Base-by-base conservation (phyloP, 2,329 filamentous ascomycete genomes). In the Penicillium sp. region DNA sequence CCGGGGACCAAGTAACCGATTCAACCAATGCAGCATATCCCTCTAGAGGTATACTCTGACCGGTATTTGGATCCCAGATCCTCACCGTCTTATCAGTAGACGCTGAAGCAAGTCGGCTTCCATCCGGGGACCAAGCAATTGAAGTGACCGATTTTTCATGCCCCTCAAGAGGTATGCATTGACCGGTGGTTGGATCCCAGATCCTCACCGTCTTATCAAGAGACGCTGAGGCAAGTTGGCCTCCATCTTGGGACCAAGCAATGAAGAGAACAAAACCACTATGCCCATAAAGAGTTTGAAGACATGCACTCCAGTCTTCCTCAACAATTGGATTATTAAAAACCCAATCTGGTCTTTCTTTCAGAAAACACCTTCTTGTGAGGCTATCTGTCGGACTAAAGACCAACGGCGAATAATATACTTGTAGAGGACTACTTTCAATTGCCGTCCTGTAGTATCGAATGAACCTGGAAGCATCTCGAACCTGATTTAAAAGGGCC, bases 331-430 rank as follows among this genome's bases (percentile, higher is more conserved):
- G 55, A 8, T 49, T 6, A 21, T 52, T 52, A 2, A 59, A 45
- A 33, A 62, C 42, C 57, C 49, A 59, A 10, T 52, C 21, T 31
- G 52, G 39, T 49, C 29, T 47, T 13, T 45, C 43, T 27, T 49
- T 24, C 13, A 49, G 35, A 27, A 49, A 54, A 33, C 26, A 48
- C 24, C 3, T 42, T 44, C 47, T 58, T 1, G 35, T 52, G 13
- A 54, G 9, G n/a, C 55, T 61, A 1, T n/a, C 4, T 2, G 24
- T 19, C 4, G 69, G 72, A 42, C 63, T 66, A 49, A 75, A 75
- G 33, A 60, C 59, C 9, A 58, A 65, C 33, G 37, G 57, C 29
- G 59, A 72, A 46, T 35, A 59, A 54, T 75, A 74, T 11, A 68
- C 52, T 54, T 76, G 71, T 10, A 64, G 56, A n/a, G 69, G 61